Evolutionary conservation across 2,329 filamentous ascomycete species (phyloP), one percentile per base, ranked within the genome.

Genomic region (Fonsecaea monophora): DNA sequence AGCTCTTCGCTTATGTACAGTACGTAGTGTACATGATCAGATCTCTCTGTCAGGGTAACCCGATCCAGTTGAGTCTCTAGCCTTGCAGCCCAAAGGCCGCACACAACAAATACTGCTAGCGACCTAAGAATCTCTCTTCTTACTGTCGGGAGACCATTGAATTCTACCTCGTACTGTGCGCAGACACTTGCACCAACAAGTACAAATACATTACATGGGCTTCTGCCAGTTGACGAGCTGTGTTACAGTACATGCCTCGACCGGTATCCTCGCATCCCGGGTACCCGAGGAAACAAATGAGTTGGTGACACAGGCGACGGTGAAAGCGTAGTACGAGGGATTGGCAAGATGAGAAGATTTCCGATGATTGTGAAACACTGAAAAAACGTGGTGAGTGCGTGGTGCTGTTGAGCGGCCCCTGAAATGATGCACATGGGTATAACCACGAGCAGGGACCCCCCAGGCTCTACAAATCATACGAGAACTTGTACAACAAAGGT

Each of bases 291-390:
- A 50, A 9, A 25, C 3, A 50, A 15, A 21, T 50, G 8, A 25
- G 18, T 50, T 12, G 18, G 45, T 50, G 45, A 50, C 45, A 50
- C 45, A 50, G 10, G 45, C 10, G 45, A 50, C 45, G 3, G 45
- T 8, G 25, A 50, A 9, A 12, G 45, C 6, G 18, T 50, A 10
- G 45, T 13, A 50, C 45, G 21, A 50, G 8, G 45, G 18, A 10
- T 25, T 50, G 45, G 18, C 45, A 50, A 50, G 18, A 50, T 50
- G 45, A 25, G 21, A 50, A 25, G 45, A 50, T 50, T 50, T 50
- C 9, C 45, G 45, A 50, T 50, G 25, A 25, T 25, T 25, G 25
- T 25, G 45, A 50, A 50, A 50, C 18, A 50, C 45, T 12, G n/a
- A 25, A 12, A 50, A 50, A 50, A 50, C 45, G 45, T 50, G 45